phyloP scores from a whole-genome alignment of 805 yeast species.

The Kodamaea jinghongensis region DNA sequence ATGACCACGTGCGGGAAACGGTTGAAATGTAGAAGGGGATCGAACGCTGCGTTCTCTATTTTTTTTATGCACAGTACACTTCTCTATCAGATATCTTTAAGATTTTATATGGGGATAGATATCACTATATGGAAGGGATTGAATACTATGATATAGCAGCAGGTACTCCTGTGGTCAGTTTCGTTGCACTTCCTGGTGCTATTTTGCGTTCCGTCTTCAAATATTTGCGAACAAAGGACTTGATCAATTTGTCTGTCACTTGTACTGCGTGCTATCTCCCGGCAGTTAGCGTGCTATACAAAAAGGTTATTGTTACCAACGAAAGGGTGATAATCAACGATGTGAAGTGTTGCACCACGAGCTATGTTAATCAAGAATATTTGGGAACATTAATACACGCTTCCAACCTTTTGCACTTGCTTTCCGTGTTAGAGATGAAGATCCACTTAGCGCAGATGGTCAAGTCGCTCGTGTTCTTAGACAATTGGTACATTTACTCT shows the following conservation, averaged over 20 bases:
- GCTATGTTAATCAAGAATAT: constrained; percentile 9
- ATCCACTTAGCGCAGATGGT: constrained; percentile 14
- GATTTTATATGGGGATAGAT: too few relatives aligned
- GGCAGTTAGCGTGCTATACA: constrained; percentile 23
- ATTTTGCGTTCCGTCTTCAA: constrained; percentile 19
- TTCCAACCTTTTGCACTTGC: constrained; percentile 11
- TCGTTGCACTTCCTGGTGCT: background rate
- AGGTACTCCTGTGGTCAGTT: too few relatives aligned
- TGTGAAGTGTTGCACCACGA: constrained; percentile 11
- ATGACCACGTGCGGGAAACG: too few relatives aligned
- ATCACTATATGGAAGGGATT: too few relatives aligned
- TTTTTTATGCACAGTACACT: too few relatives aligned
- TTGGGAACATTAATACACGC: constrained; percentile 20
- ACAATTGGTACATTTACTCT: constrained; percentile 4
- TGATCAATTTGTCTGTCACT: constrained; percentile 20
- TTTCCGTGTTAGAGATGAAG: constrained; percentile 12
- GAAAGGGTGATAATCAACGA: constrained; percentile 9
- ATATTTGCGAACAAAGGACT: constrained; percentile 18
- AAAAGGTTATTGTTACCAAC: constrained; percentile 18
- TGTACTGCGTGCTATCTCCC: constrained; percentile 25
- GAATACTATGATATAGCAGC: too few relatives aligned
- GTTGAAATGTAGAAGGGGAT: too few relatives aligned
- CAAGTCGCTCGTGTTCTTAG: constrained; percentile 9
- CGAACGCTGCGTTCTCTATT: too few relatives aligned
- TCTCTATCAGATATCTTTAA: too few relatives aligned